phyloP scores from a whole-genome alignment of 2,329 filamentous ascomycete species.

The Metarhizium brunneum region DNA sequence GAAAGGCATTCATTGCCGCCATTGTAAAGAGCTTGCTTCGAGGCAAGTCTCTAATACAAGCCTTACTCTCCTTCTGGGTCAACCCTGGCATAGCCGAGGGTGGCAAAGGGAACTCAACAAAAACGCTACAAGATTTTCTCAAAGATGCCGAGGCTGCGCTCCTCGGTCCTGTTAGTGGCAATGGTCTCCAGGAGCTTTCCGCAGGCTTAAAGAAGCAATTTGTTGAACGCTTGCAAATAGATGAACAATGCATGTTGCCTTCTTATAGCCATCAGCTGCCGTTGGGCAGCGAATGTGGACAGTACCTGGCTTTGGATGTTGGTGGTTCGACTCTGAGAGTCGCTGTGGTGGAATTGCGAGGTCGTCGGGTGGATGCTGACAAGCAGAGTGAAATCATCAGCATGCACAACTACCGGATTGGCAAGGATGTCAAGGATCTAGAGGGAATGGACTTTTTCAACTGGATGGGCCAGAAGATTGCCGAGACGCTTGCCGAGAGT shows the following conservation, averaged over 20 bases:
- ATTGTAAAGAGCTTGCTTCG: constrained; percentile 47
- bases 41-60: constrained; percentile 50
- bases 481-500: constrained; percentile 42
- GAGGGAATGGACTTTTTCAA: constrained; percentile 54
- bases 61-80: constrained; percentile 46
- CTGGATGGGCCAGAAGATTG: constrained; percentile 56
- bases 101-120: constrained; percentile 13
- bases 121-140: constrained; percentile 42
- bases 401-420: constrained; percentile 48
- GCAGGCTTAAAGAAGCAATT: constrained; percentile 45
- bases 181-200: constrained; percentile 37
- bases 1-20: constrained; percentile 43
- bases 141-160: constrained; percentile 45
- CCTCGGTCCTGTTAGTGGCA: constrained; percentile 35
- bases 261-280: constrained; percentile 58
- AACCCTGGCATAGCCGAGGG: constrained; percentile 28
- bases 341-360: constrained; percentile 50
- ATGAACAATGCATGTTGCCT: constrained; percentile 53
- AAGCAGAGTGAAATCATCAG: constrained; percentile 42
- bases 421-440: constrained; percentile 43
- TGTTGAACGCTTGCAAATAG: constrained; percentile 38
- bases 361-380: constrained; percentile 27
- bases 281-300: constrained; percentile 47
- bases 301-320: constrained; percentile 56
- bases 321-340: constrained; percentile 60